These are phyloP conservation scores for Talaromyces funiculosus DNA, from an alignment of 2,329 filamentous ascomycete genomes.

Conservation along the genomic window DNA sequence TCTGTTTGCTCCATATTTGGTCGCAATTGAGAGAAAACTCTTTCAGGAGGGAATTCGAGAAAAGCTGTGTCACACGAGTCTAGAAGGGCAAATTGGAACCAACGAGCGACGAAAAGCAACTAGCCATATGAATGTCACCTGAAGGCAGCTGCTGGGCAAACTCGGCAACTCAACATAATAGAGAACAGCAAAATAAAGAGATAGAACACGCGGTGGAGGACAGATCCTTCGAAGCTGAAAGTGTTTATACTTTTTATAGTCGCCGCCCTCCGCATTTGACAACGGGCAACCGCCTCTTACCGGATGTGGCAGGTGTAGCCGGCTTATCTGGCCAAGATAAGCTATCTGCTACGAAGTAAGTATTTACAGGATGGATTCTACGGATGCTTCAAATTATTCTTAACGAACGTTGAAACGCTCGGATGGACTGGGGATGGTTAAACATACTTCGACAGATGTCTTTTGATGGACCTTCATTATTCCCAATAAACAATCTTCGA, in stretches of 20 bases:
- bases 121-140: neutral
- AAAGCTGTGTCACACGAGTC: neutral
- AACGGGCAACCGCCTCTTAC: neutral
- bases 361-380: neutral
- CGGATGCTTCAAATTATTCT: no score
- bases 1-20: conserved; percentile 2
- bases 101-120: neutral
- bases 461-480: neutral
- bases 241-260: conserved; percentile 1
- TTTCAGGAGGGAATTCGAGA: neutral
- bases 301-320: conserved; percentile 5
- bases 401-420: neutral
- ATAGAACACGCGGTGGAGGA: neutral
- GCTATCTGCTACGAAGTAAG: neutral
- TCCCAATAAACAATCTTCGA: neutral
- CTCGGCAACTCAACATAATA: neutral
- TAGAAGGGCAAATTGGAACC: neutral
- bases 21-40: neutral
- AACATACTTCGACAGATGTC: neutral
- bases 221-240: neutral
- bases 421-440: neutral
- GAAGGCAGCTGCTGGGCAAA: neutral
- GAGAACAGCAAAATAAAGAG: neutral
- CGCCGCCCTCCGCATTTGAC: conserved; percentile 13
- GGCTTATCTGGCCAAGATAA: neutral